Base-by-base conservation (phyloP, 225 moss, liverwort and hornwort species). In the Anthoceros angustus region DNA sequence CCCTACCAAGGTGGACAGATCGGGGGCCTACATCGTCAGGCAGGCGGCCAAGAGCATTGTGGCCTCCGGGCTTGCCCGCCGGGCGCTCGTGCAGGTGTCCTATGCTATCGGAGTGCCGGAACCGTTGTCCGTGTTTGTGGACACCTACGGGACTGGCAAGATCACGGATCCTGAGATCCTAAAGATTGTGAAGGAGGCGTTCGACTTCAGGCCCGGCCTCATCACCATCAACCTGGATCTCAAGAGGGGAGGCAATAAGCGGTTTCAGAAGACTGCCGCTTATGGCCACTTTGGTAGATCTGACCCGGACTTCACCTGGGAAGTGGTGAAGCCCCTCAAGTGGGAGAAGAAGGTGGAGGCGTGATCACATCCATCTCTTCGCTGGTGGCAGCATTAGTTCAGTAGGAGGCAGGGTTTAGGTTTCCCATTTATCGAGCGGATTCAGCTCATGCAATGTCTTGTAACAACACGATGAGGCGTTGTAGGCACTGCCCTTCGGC, bases 271-370 rank as follows among this genome's bases (percentile, higher is more conserved):
- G 60, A 87, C 82, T 7, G 84, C 84, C 6, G 78, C 80, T 7
- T 79, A 81, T 41, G 84, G 81, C 15, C 84, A 84, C 39, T 84
- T 84, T 10, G 81, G 84, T 12, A 72, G 84, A 7, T 55, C 55
- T 46, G 93, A 80, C 50, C 84, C 90, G 0, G 93, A 94, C 80
- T 94, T 94, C 77, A 94, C 93, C 0, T 94, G 93, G 93, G 93
- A 94, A 81, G 66, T 49, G 6, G 90, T 94, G 0, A 94, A 90
- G 87, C 80, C 87, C 0, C 72, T 94, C 0, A 94, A 94, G 80
- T 94, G 87, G 87, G 70, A 73, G 61, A 93, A 93, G 75, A 66
- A 32, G 32, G 32, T 74, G 0, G 64, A 63, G 5, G 68, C 62
- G 9, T 71, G 50, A 62, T 40, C 0, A 39, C 32, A 55, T 64